Evolutionary conservation across 2,329 filamentous ascomycete species (phyloP), one percentile per base, ranked within the genome.

Genomic region (Fusarium concolor): DNA sequence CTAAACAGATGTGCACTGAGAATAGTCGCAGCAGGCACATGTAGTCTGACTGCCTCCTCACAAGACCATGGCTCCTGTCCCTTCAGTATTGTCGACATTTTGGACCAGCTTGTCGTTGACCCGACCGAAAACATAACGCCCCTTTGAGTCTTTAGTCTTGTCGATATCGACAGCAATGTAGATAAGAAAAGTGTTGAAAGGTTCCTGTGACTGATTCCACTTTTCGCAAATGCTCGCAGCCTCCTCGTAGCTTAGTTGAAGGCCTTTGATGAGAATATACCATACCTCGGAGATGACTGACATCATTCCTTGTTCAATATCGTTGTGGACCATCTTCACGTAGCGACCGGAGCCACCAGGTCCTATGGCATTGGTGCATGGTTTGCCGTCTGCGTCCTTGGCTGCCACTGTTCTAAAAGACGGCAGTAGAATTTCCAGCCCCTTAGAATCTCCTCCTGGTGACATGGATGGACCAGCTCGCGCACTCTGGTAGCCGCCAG

Each of bases 241-340:
- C 12, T 53, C 41, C 0, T 53, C 22, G 0, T 35, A 53, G 28
- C 45, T 60, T 3, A 62, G 39, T 1, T 60, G 15, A 3, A 62
- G 17, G 2, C 58, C 41, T 8, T 60, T 53, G 7, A 39, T 60
- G 2, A 60, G 45, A 18, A 62, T 53, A 6, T 62, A 37, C 58
- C 55, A 62, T 0, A 41, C 45, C 28, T 60, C 55, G 0, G 58
- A 53, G 1, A 60, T 37, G 5, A 60, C 28, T 3, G 51, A 54
- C 51, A 46, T 54, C 51, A 54, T 46, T 17, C 41, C 51, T 29
- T 54, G 41, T 29, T 54, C 41, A n/a, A 54, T 54, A 10, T n/a
- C 51, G 2, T 47, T 47, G 6, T 54, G 31, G 3, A 54, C 18
- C 22, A 47, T 54, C 15, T 54, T 54, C 7, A 31, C 24, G 22